These are phyloP conservation scores for Grifola frondosa DNA, from an alignment of 1,284 basidiomycete species.

Conservation along the genomic window DNA sequence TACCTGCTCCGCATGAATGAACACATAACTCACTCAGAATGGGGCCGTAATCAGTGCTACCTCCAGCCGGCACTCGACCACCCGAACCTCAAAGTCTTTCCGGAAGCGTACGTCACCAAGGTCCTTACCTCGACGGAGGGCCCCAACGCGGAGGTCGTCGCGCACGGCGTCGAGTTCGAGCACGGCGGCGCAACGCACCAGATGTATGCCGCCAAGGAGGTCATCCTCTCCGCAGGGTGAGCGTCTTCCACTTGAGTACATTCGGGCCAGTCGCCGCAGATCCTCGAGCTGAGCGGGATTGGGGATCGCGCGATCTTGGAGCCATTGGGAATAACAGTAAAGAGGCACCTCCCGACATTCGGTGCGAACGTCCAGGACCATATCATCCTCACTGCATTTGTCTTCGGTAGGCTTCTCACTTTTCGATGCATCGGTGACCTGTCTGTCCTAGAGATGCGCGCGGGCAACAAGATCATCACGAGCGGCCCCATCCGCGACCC, in stretches of 20 bases:
- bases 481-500: constrained; percentile 13
- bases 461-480: background rate
- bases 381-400: constrained; percentile 10
- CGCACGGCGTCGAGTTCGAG: constrained; percentile 84
- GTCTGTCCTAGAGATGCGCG: background rate
- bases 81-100: constrained; percentile 26
- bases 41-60: too few species aligned
- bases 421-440: background rate
- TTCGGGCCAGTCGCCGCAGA: constrained; percentile 38
- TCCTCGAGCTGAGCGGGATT: constrained; percentile 42
- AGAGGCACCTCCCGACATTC: constrained; percentile 35
- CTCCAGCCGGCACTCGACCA: constrained; percentile 18
- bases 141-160: constrained; percentile 87
- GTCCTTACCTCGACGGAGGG: constrained; percentile 56
- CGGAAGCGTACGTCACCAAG: constrained; percentile 16
- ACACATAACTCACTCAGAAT: too few species aligned
- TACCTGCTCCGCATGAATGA: background rate
- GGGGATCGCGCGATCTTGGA: constrained; percentile 32
- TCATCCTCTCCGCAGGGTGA: constrained; percentile 43
- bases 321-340: constrained; percentile 31
- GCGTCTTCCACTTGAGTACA: too few species aligned
- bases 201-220: constrained; percentile 30
- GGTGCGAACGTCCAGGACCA: constrained; percentile 37
- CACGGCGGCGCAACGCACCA: constrained; percentile 64
- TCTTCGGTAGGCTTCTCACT: constrained; percentile 20